Percentiles rank a stretch among this genome's conserved stretches.
Conservation (phyloP, 495 filamentous ascomycete species). For the Cercophora sp. region DNA sequence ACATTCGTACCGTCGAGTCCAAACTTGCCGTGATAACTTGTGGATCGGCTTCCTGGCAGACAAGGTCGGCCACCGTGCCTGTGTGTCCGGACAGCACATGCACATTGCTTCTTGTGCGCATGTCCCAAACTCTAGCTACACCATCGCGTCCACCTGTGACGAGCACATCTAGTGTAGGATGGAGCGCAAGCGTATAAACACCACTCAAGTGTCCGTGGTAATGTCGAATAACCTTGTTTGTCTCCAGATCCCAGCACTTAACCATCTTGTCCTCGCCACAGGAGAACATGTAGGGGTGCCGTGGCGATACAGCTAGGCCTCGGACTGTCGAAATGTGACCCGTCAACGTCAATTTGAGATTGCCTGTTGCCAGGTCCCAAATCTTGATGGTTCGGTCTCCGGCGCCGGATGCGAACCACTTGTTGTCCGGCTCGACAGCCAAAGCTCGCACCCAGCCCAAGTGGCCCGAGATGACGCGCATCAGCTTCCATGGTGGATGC, state of each 20-base stretch:
- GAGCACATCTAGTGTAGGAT: conserved; percentile 90
- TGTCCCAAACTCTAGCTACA: conserved; percentile 95
- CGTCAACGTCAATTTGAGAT: conserved; percentile 79
- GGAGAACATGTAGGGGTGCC: conserved; percentile 96
- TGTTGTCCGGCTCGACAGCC: conserved; percentile 90
- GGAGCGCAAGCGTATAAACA: conserved; percentile 86
- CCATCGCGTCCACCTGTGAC: conserved; percentile 95
- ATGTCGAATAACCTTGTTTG: conserved; percentile 97
- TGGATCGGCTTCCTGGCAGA: conserved; percentile 94
- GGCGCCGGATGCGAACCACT: conserved; percentile 96
- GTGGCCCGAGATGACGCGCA: conserved; percentile 95
- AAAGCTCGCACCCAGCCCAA: conserved; percentile 91
- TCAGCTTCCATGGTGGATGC: conserved; percentile 98
- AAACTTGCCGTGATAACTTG: conserved; percentile 90
- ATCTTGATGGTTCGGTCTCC: conserved; percentile 98
- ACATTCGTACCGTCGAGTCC: conserved; percentile 87
- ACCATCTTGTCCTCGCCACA: conserved; percentile 99
- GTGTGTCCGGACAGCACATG: conserved; percentile 91
- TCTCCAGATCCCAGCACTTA: conserved; percentile 99
- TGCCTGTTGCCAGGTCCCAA: conserved; percentile 90
- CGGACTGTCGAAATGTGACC: conserved; percentile 97
- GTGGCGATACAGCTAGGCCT: conserved; percentile 84
- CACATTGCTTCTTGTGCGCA: conserved; percentile 92
- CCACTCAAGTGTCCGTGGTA: conserved; percentile 97
- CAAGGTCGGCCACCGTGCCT: conserved; percentile 79